Evolutionary conservation across 2,329 filamentous ascomycete species (phyloP), one percentile per base, ranked within the genome.

Genomic region (Aspergillus sp.): DNA sequence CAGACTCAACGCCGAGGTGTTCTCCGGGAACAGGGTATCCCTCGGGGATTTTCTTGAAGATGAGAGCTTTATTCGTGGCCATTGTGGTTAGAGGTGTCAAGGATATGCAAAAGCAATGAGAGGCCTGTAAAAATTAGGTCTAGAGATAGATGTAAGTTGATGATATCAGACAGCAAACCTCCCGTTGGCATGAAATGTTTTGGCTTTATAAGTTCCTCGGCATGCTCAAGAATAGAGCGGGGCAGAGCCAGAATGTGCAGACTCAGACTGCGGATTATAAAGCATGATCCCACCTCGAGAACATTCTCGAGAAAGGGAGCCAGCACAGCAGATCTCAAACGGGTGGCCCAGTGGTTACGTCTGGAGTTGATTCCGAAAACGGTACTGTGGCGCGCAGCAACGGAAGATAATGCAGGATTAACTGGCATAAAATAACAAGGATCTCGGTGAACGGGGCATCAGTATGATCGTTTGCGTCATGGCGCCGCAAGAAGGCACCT

Each of bases 21-120:
- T 93, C 77, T 48, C 90, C 90, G 2, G 86, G 73, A 35, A 89
- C 83, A 19, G 90, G 91, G 69, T 83, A 80, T 57, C 84, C 89
- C 50, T 77, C 72, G 47, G 91, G 90, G 60, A 87, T 66, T 65
- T 85, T 78, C 70, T 88, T 90, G 83, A 88, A 93, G 73, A 92
- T 80, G 67, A 95, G 76, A 40, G 82, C 84, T 79, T 91, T 92
- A 85, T 93, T 95, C 60, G 84, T 58, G 40, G 70, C 56, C 69
- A 72, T 73, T 37, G 15, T 37, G 14, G 6, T 15, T 37, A 37
- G 35, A 37, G 12, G 15, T 37, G 35, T 31, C 27, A 31, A 31
- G 9, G 8, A 31, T 37, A 37, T 6, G 15, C 6, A 44, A 50
- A 14, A 33, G 24, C 8, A 45, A 24, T 47, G 39, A 33, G 3